phyloP scores from a whole-genome alignment of 2,329 filamentous ascomycete genomes.

The Mycosphaerelloides madeirae region DNA sequence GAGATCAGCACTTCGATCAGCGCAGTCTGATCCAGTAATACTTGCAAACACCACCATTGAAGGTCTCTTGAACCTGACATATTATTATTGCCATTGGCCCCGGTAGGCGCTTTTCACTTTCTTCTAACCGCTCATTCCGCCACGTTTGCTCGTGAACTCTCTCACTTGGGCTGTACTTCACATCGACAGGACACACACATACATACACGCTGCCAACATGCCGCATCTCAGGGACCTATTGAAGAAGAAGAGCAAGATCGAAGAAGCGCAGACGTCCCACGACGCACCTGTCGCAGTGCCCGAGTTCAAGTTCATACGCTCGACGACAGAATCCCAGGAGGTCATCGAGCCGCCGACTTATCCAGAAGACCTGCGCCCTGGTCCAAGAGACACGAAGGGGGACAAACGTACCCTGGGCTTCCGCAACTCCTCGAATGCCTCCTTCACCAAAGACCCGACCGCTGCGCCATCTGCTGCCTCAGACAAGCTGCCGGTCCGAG shows the following conservation, averaged over 20 bases:
- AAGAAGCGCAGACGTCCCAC: constrained; percentile 31
- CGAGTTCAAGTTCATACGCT: constrained; percentile 77
- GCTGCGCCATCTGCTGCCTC: constrained; percentile 6
- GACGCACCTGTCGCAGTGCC: constrained; percentile 36
- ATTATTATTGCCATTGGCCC: no score
- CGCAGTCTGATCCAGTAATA: no score
- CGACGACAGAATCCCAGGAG: constrained; percentile 76
- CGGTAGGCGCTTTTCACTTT: no score
- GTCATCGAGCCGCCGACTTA: constrained; percentile 65
- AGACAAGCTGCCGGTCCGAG: constrained; percentile 20
- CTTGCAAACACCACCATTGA: no score
- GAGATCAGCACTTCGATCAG: no score
- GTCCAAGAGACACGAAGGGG: constrained; percentile 15
- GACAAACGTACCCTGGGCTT: constrained; percentile 32
- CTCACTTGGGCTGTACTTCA: no score
- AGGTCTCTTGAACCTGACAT: no score
- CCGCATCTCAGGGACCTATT: constrained; percentile 60
- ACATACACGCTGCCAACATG: constrained; percentile 22
- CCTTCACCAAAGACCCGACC: constrained; percentile 19
- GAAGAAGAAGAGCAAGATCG: constrained; percentile 57
- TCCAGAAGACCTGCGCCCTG: constrained; percentile 36
- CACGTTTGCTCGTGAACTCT: no score
- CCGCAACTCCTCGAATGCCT: constrained; percentile 31
- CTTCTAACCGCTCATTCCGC: no score
- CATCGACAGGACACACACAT: no score